Evolutionary conservation across 139 green algal species (phyloP).

Genomic region (Chlorella sorokiniana): DNA sequence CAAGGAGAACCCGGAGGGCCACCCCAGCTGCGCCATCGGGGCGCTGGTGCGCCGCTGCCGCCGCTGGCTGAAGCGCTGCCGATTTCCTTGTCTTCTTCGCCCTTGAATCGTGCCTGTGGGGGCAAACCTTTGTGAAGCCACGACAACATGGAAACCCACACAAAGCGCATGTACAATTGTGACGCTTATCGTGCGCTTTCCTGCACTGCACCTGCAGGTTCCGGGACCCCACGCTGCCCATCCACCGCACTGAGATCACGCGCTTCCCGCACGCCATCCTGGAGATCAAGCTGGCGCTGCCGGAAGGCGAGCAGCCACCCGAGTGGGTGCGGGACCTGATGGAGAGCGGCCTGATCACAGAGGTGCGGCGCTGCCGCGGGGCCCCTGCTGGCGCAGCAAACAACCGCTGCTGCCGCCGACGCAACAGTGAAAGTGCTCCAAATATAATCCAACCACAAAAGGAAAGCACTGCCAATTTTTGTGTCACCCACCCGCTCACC

Average conservation of each 20-base stretch:
- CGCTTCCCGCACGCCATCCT: conserved; percentile 94
- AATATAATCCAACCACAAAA: background rate
- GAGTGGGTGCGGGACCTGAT: conserved; percentile 89
- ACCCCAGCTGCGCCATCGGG: conserved; percentile 66
- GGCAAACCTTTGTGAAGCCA: no score
- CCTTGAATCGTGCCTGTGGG: no score
- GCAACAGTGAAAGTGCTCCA: background rate
- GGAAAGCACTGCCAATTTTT: background rate
- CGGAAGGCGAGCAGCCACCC: conserved; percentile 77
- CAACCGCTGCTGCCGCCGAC: no score
- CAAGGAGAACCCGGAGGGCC: conserved; percentile 93
- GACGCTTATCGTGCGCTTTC: no score
- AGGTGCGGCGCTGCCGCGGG: conserved; percentile 46
- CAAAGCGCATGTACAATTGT: no score
- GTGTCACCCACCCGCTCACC: background rate
- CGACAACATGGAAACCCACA: no score
- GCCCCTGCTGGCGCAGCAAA: no score
- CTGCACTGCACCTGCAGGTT: conserved; percentile 37
- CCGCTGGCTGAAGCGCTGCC: background rate
- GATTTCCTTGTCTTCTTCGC: no score
- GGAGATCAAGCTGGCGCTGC: conserved; percentile 94
- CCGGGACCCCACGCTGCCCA: conserved; percentile 77
- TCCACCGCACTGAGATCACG: conserved; percentile 87
- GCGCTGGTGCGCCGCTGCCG: conserved; percentile 39
- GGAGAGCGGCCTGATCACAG: conserved; percentile 60